These are phyloP conservation scores for Gracilaria domingensis DNA, from an alignment of 23 red algal species.

Conservation along the genomic window DNA sequence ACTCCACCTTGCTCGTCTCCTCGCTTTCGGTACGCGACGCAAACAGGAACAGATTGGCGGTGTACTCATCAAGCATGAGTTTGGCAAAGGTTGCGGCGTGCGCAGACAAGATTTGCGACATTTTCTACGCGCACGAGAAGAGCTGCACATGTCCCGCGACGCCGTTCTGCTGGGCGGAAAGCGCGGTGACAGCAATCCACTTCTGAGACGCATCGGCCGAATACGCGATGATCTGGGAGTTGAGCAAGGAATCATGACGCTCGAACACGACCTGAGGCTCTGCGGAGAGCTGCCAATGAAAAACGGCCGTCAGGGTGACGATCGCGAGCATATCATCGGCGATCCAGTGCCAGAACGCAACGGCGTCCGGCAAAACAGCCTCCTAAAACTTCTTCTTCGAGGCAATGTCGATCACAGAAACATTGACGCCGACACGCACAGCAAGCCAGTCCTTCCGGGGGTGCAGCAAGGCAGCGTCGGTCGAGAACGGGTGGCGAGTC, in stretches of 20 bases:
- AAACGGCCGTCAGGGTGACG: slow-evolving; percentile 79
- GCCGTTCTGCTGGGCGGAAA: slow-evolving; percentile 18
- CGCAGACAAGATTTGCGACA: slow-evolving; percentile 84
- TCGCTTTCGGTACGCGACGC: slow-evolving; percentile 42
- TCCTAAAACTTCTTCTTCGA: slow-evolving; percentile 62
- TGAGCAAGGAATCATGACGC: slow-evolving; percentile 70
- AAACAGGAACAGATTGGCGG: slow-evolving; percentile 66
- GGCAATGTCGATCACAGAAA: slow-evolving; percentile 81
- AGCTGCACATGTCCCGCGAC: slow-evolving; percentile 91
- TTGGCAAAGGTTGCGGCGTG: slow-evolving; percentile 85
- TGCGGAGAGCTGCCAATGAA: slow-evolving; percentile 70
- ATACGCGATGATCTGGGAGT: slow-evolving; percentile 83
- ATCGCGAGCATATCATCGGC: slow-evolving; percentile 64
- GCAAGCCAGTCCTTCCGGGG: slow-evolving; percentile 65
- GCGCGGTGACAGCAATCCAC: slow-evolving; percentile 81
- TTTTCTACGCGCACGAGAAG: slow-evolving; percentile 77
- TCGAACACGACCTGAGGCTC: slow-evolving; percentile 75
- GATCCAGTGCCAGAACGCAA: slow-evolving; percentile 88
- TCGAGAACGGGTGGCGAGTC: slow-evolving; percentile 79
- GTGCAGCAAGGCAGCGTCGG: slow-evolving; percentile 88
- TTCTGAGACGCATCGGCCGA: slow-evolving; percentile 40
- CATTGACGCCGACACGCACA: slow-evolving; percentile 53
- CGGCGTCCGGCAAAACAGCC: slow-evolving; percentile 45
- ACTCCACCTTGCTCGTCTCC: slow-evolving; percentile 32
- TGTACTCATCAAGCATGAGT: slow-evolving; percentile 37